Base-by-base conservation (phyloP, 495 filamentous ascomycete species). In the Parathielavia hyrcaniae region DNA sequence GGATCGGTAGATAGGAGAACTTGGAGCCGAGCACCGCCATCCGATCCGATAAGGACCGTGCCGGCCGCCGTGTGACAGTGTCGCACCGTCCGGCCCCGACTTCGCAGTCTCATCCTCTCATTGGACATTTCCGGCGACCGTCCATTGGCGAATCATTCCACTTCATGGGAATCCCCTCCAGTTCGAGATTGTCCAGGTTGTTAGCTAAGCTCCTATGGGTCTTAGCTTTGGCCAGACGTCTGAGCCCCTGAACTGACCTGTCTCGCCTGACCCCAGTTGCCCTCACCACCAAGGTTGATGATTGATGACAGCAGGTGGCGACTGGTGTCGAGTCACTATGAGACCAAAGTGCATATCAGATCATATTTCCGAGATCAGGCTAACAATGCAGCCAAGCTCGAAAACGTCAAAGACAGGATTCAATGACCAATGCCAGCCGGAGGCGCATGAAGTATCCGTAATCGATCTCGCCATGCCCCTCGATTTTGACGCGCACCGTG, bases 41-140 rank as follows among this genome's bases (percentile, higher is more conserved):
- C 52, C 52, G 52, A 55, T 46, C 53, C 30, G 53, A 55, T 55
- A 55, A 55, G 53, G 41, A 38, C 53, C 41, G 52, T 54, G 39
- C 52, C 52, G 52, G 32, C 47, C 52, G 17, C 7, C 1, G 50
- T 39, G 8, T 32, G 30, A 32, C 40, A 30, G 30, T 45, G 20
- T 43, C 22, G 38, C 17, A 7, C 23, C 38, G 10, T 23, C 52
- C 39, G 39, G 20, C 34, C 52, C 39, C 26, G 52, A 53, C 22
- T 8, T 4, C 32, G 46, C 19, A 4, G 5, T 19, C 30, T 3
- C 23, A 7, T 34, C 14, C 2, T 19, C 30, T 3, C 23, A 7
- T 34, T 20, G 9, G 52, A 8, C 4, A 32, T 35, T 23, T 30
- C 26, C 26, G n/a, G 52, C 4, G 36, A 11, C 8, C 5, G 10